phyloP scores from a whole-genome alignment of 1,139 yeast genomes.

The Zygotorulaspora mrakii region DNA sequence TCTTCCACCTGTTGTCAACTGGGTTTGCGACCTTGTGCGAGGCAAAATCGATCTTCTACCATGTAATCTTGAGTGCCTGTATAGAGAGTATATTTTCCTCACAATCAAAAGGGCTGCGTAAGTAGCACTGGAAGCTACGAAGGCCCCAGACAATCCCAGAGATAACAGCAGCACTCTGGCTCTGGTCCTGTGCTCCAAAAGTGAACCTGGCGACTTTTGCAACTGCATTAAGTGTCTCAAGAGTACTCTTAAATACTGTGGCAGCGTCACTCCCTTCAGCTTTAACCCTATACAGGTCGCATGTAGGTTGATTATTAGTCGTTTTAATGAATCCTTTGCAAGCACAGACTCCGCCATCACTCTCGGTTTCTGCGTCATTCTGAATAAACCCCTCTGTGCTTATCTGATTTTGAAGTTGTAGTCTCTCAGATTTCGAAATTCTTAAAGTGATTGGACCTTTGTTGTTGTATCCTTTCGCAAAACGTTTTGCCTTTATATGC shows the following conservation, averaged over 20 bases:
- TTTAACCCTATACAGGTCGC: constrained; percentile 24
- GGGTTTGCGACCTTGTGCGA: constrained; percentile 32
- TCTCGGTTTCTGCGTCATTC: not conserved
- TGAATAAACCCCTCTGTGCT: no score
- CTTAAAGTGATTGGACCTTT: no score
- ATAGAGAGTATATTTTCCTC: constrained; percentile 9
- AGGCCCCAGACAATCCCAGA: constrained; percentile 14
- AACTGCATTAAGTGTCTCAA: constrained; percentile 24
- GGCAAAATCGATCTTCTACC: constrained; percentile 16
- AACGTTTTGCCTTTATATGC: no score
- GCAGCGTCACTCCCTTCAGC: constrained; percentile 18
- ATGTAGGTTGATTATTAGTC: constrained; percentile 17
- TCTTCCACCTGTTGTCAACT: constrained; percentile 52
- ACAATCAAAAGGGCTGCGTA: constrained; percentile 14
- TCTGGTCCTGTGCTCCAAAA: constrained; percentile 24
- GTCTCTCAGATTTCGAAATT: no score
- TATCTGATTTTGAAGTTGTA: not conserved
- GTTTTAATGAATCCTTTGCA: constrained; percentile 12
- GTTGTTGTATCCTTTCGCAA: not conserved
- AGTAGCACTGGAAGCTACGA: constrained; percentile 13
- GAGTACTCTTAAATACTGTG: constrained; percentile 19
- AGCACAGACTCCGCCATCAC: not conserved
- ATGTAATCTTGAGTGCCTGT: constrained; percentile 5
- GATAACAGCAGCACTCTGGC: constrained; percentile 26
- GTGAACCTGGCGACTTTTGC: constrained; percentile 22